Base-by-base conservation (phyloP, 1,139 yeast species). In the Suhomyces bolitotheri region DNA sequence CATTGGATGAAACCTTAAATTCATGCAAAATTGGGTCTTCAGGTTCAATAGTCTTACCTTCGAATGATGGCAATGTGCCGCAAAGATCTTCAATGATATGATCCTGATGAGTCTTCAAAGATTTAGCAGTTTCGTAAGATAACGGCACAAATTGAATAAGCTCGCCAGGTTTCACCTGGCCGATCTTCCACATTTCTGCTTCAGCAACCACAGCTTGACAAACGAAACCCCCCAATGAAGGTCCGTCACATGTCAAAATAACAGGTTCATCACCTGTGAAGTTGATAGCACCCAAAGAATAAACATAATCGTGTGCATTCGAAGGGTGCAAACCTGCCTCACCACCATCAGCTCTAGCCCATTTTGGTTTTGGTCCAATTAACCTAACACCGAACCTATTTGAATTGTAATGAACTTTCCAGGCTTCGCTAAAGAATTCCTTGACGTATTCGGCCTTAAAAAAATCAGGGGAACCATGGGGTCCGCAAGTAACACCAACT, bases 221-320 rank as follows among this genome's bases (percentile, higher is more conserved):
- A 24, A 92, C 97, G 56, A 92, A 92, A 1, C 98, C 98, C 53
- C 97, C 97, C 45, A 92, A 76, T 10, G 96, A 86, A 33, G 97
- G 97, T 43, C 97, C 97, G 64, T 92, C 98, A 56, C 96, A 87
- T 7, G 97, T 87, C 61, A 92, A 75, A 48, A 92, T 88, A 22
- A 92, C 98, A 3, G 97, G 97, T 61, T 90, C 97, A 62, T 92
- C 97, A 62, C 98, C 98, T 20, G 97, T 90, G 57, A 92, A 92
- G 62, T 92, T 92, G 60, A 92, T 82, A 23, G 97, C 97, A 53
- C 98, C 97, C 43, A 90, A 69, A 1, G 97, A 87, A 60, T 92
- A 92, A 34, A 90, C 97, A 57, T 92, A 92, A 66, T 92, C 98
- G 58, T 90, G 97, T 31, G 96, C 92, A 63, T 92, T 92, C 12